Base-by-base conservation (phyloP, 2,329 filamentous ascomycete genomes). In the Fusarium goolgardi region DNA sequence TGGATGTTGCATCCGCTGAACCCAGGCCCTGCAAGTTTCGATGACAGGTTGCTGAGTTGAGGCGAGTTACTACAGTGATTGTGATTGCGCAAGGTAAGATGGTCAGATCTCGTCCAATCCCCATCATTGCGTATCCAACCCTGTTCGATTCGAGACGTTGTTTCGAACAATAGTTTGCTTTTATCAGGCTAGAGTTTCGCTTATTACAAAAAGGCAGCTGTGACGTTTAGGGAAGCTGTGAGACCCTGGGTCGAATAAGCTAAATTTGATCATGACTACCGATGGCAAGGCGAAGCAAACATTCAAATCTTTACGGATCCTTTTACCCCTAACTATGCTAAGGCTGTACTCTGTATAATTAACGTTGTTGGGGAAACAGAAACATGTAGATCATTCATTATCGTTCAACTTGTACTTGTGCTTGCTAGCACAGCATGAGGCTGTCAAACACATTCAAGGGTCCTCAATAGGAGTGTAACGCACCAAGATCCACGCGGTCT, bases 31-130 rank as follows among this genome's bases (percentile, higher is more conserved):
- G 47, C 34, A 37, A 44, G 63, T 66, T 66, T 66, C 56, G 57
- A 39, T 31, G 56, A 52, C 27, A 63, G 62, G 59, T 60, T 68
- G 59, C 52, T 64, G 43, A 68, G 47, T 50, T 50, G 47, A 50
- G 47, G 32, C 34, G 47, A 50, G 65, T 56, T 56, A 59, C 59
- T 65, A 50, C 47, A 41, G 29, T 59, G 46, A 64, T 44, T 64
- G 41, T 58, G 29, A 41, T 46, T 45, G 50, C 39, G 43, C 45
- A 52, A 32, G 40, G 47, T 39, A 27, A 39, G 47, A 50, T 27
- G 47, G 23, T 27, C 15, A 54, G 41, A 47, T 23, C 45, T 49
- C 21, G 20, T 40, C 52, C 45, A 54, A 53, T 59, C 35, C 37
- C 54, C 18, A 45, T 44, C 27, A 47, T 45, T 51, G 45, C 49